Evolutionary conservation across 1,284 basidiomycete genomes (phyloP).

Genomic region (Stygiomarasmius scandens): DNA sequence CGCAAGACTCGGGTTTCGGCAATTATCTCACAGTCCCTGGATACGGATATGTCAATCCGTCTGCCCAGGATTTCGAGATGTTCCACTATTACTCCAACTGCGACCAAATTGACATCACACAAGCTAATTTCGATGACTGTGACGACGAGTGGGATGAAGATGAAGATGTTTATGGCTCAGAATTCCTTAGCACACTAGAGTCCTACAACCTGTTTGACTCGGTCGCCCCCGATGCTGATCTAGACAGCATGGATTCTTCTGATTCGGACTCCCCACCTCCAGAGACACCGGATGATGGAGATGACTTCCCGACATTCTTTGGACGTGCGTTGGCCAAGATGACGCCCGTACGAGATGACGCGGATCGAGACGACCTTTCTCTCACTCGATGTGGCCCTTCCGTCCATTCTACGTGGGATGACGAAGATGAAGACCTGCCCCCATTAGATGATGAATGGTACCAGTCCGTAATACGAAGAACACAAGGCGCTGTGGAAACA

Average conservation of each 20-base stretch:
- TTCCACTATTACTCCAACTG: neutral
- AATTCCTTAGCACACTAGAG: conserved; percentile 6
- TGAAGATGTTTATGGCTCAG: conserved; percentile 3
- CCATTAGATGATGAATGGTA: conserved; percentile 16
- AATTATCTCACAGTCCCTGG: conserved; percentile 13
- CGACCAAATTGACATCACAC: neutral
- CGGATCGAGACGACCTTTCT: neutral
- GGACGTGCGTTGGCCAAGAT: conserved; percentile 10
- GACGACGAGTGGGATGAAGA: neutral
- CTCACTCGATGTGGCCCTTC: neutral
- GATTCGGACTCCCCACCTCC: conserved; percentile 5
- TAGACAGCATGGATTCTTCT: conserved; percentile 5
- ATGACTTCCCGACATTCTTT: conserved; percentile 8
- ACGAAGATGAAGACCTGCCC: conserved; percentile 12
- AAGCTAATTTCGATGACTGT: neutral
- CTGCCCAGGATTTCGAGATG: conserved; percentile 7
- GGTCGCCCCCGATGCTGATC: conserved; percentile 1
- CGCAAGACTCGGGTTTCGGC: conserved; percentile 14
- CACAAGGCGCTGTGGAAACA: conserved; percentile 2
- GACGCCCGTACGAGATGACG: neutral
- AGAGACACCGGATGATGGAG: conserved; percentile 12
- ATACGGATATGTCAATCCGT: conserved; percentile 6
- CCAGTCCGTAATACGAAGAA: conserved; percentile 16
- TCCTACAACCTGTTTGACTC: conserved; percentile 2
- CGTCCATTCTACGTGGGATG: neutral